A percentile compares a stretch with the other conserved stretches of the same genome.
phyloP scores from a whole-genome alignment of 73 alveolate species.

The Breviolum minutum region DNA sequence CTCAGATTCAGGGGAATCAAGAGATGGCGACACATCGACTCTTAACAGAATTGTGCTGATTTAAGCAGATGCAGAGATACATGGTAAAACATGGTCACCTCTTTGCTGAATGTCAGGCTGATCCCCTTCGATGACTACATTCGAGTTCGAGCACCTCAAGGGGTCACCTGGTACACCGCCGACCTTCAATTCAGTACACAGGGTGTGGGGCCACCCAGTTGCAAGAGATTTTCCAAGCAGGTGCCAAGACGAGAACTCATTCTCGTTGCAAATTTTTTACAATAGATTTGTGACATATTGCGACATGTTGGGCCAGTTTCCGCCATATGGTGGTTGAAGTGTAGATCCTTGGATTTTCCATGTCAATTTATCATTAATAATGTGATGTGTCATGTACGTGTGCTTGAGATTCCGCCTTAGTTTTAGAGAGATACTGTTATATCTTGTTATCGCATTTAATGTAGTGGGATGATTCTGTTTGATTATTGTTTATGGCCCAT shows the following conservation, averaged over 20 bases:
- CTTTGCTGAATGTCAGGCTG: slow-evolving; percentile 1
- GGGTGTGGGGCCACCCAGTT: slow-evolving; percentile 52
- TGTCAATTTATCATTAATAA: too few relatives aligned
- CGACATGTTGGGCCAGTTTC: too few relatives aligned
- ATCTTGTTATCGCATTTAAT: too few relatives aligned
- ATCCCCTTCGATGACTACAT: slow-evolving; percentile 90
- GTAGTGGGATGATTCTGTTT: too few relatives aligned
- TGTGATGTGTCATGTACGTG: too few relatives aligned
- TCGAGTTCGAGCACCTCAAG: slow-evolving; percentile 79
- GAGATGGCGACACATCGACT: background rate
- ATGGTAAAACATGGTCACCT: background rate
- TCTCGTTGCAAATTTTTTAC: background rate
- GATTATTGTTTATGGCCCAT: too few relatives aligned
- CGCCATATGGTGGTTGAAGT: too few relatives aligned
- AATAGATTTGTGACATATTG: background rate
- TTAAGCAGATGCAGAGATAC: background rate
- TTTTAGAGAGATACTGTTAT: too few relatives aligned
- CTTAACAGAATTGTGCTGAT: background rate
- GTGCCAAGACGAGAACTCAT: background rate
- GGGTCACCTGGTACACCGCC: slow-evolving; percentile 64
- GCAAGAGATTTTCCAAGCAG: background rate
- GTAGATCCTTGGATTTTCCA: too few relatives aligned
- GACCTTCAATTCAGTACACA: slow-evolving; percentile 90
- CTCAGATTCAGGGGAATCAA: background rate
- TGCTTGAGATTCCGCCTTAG: too few relatives aligned